Conservation (phyloP, 331 rosid genomes). For the Saraca asoca region DNA sequence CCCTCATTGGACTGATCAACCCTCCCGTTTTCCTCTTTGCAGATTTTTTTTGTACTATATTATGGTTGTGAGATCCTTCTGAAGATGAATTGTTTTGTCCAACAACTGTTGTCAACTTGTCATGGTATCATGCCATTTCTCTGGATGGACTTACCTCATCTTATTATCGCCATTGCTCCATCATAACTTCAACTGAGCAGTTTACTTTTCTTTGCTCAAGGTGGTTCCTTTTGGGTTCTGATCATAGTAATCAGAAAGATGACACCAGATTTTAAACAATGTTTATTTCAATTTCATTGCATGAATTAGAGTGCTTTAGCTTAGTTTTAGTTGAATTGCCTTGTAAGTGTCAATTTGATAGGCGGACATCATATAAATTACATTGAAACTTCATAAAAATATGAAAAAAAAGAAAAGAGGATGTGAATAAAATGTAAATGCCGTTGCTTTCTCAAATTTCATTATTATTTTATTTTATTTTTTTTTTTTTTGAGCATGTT, state of each 20-base stretch:
- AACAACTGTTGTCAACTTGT: slow-evolving; percentile 30
- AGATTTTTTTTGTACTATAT: slow-evolving; percentile 38
- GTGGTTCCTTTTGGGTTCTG: slow-evolving; percentile 43
- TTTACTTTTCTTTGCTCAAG: slow-evolving; percentile 43
- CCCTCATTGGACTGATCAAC: slow-evolving; percentile 26
- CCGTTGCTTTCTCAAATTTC: slow-evolving; percentile 17
- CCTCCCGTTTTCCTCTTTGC: slow-evolving; percentile 43
- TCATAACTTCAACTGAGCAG: slow-evolving; percentile 41
- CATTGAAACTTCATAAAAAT: slow-evolving; percentile 35
- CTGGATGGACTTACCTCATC: slow-evolving; percentile 39
- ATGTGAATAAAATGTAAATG: slow-evolving; percentile 30
- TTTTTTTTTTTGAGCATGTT: too few relatives aligned
- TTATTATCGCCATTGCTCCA: slow-evolving; percentile 41
- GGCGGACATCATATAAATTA: slow-evolving; percentile 37
- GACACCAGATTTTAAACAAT: slow-evolving; percentile 31
- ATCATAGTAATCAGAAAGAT: slow-evolving; percentile 37
- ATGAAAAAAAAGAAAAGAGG: slow-evolving; percentile 28
- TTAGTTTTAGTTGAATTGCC: slow-evolving; percentile 29
- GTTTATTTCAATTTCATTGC: slow-evolving; percentile 41
- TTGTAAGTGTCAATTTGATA: slow-evolving; percentile 38
- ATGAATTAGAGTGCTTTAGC: slow-evolving; percentile 34
- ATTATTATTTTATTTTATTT: background rate
- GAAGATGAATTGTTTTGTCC: slow-evolving; percentile 41
- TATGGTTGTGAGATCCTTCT: slow-evolving; percentile 36
- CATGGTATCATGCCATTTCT: slow-evolving; percentile 35